phyloP scores from a whole-genome alignment of 768 basidiomycete species.

The Pleurotus salmoneostramineus region DNA sequence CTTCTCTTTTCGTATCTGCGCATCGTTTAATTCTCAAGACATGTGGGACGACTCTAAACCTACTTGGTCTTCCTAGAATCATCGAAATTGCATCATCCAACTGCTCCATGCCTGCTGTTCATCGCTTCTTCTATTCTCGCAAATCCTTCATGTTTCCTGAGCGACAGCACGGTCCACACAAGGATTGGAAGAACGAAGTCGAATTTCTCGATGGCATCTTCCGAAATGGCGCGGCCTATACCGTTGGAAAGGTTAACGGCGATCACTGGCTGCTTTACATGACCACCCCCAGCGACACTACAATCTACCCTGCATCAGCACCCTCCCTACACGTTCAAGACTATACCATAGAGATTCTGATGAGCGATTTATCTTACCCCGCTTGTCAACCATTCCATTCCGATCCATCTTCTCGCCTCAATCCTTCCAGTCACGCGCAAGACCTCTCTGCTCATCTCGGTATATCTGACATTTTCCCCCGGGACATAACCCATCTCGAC shows the following conservation, averaged over 20 bases:
- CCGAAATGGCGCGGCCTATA: slow-evolving; percentile 87
- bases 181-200: slow-evolving; percentile 92
- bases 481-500: slow-evolving; percentile 78
- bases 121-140: slow-evolving; percentile 95
- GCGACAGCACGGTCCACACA: slow-evolving; percentile 87
- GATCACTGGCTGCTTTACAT: slow-evolving; percentile 99
- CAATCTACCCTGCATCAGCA: slow-evolving; percentile 11
- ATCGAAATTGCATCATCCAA: slow-evolving; percentile 83
- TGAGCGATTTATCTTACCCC: slow-evolving; percentile 80
- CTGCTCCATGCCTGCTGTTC: slow-evolving; percentile 64
- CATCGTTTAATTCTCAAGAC: slow-evolving; percentile 98
- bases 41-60: slow-evolving; percentile 97
- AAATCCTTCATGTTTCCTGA: slow-evolving; percentile 99
- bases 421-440: slow-evolving; percentile 50
- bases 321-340: slow-evolving; percentile 43
- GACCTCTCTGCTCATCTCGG: slow-evolving; percentile 69
- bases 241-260: slow-evolving; percentile 95
- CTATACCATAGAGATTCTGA: slow-evolving; percentile 96
- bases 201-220: slow-evolving; percentile 90
- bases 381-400: slow-evolving; percentile 78
- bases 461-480: slow-evolving; percentile 79
- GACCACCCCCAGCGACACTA: slow-evolving; percentile 47
- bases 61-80: slow-evolving; percentile 91
- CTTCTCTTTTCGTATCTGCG: slow-evolving; percentile 90
- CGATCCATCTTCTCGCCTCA: slow-evolving; percentile 23